Percentiles rank a stretch among this genome's conserved stretches.
phyloP scores from a whole-genome alignment of 2,329 filamentous ascomycete species.

The Trichoderma breve region DNA sequence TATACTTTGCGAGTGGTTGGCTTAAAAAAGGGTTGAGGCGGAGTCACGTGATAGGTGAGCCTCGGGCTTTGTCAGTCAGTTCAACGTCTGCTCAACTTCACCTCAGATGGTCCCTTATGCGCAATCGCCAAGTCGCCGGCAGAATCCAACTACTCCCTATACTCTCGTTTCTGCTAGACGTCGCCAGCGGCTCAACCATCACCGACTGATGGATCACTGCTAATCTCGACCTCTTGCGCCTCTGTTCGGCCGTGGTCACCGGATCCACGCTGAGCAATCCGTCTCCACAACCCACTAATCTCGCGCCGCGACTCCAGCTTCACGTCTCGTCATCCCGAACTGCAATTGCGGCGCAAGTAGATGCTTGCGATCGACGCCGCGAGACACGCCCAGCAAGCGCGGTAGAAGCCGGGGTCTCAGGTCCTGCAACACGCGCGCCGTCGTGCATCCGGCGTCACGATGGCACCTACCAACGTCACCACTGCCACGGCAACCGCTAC shows the following conservation, averaged over 20 bases:
- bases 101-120: constrained; percentile 2
- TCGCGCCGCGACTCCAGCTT: constrained; percentile 24
- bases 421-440: constrained; percentile 17
- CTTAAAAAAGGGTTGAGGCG: not conserved
- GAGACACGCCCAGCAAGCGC: constrained; percentile 16
- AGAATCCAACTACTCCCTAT: not conserved
- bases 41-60: constrained; percentile 7
- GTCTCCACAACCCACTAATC: constrained; percentile 25
- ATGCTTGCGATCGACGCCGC: constrained; percentile 23
- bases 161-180: constrained; percentile 9
- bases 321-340: constrained; percentile 16
- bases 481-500: constrained; percentile 40
- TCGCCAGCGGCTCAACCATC: not conserved
- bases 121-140: constrained; percentile 10
- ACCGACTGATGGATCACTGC: constrained; percentile 15
- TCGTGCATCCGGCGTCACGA: constrained; percentile 35
- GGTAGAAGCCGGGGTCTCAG: not conserved
- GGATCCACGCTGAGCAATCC: constrained; percentile 18
- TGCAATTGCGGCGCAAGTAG: constrained; percentile 21
- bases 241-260: constrained; percentile 15
- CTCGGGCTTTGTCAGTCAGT: constrained; percentile 8
- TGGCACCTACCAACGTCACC: constrained; percentile 56
- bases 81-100: constrained; percentile 12
- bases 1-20: not conserved
- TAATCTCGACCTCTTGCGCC: constrained; percentile 12